Evolutionary conservation across 306 rosid genomes (phyloP).

Genomic region (Glycine latifolia): DNA sequence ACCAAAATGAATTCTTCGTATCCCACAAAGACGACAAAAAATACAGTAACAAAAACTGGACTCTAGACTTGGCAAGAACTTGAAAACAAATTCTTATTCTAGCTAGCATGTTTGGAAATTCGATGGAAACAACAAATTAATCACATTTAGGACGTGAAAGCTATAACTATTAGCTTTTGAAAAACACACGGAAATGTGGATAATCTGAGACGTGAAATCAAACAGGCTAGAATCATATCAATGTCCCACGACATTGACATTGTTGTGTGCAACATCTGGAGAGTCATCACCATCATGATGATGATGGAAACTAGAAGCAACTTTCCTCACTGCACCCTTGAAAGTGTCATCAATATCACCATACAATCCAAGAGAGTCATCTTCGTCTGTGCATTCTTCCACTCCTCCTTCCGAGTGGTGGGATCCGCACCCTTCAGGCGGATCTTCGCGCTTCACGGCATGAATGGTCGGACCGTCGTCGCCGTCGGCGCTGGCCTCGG

Average conservation of each 20-base stretch:
- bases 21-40: not conserved
- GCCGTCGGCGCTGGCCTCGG: not conserved
- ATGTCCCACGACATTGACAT: slow-evolving; percentile 47
- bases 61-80: not conserved
- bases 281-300: slow-evolving; percentile 31
- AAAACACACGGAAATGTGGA: no score
- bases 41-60: not conserved
- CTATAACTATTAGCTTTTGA: no score
- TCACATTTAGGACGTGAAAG: no score
- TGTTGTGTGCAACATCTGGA: slow-evolving; percentile 29
- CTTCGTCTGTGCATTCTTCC: slow-evolving; percentile 51
- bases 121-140: no score
- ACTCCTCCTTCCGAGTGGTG: not conserved
- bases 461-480: not conserved
- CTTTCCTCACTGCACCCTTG: not conserved
- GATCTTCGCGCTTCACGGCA: not conserved
- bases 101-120: no score
- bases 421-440: slow-evolving; percentile 4
- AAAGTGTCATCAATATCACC: slow-evolving; percentile 54
- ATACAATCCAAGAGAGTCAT: slow-evolving; percentile 45
- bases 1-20: not conserved
- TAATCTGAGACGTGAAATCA: no score
- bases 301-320: not conserved
- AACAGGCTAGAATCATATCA: not conserved
- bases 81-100: no score